These are phyloP conservation scores for Chrysopogon serrulatus DNA, from an alignment of 176 grass and related monocot genomes.

Conservation along the genomic window DNA sequence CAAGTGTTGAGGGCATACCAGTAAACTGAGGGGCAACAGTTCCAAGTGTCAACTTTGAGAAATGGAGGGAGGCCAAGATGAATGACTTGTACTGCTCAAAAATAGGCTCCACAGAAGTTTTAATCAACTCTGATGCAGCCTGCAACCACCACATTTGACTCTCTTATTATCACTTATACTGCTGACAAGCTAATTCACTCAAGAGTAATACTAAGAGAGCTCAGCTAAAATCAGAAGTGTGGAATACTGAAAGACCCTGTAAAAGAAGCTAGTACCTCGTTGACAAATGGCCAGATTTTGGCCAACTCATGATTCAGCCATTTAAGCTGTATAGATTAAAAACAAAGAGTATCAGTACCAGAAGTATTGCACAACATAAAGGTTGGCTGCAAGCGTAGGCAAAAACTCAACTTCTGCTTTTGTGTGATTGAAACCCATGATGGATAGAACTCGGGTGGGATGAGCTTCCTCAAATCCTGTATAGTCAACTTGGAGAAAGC, in stretches of 20 bases:
- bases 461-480: slow-evolving; percentile 71
- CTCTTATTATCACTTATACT: slow-evolving; percentile 13
- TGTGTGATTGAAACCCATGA: slow-evolving; percentile 92
- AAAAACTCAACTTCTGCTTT: slow-evolving; percentile 83
- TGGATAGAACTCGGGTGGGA: slow-evolving; percentile 79
- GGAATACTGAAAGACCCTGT: slow-evolving; percentile 14
- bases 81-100: slow-evolving; percentile 97
- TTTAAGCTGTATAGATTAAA: slow-evolving; percentile 65
- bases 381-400: not conserved
- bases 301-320: slow-evolving; percentile 85
- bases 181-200: slow-evolving; percentile 30
- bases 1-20: slow-evolving; percentile 37
- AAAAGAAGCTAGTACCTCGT: slow-evolving; percentile 56
- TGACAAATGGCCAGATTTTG: slow-evolving; percentile 93
- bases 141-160: slow-evolving; percentile 39
- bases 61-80: slow-evolving; percentile 77
- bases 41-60: slow-evolving; percentile 97
- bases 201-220: not conserved
- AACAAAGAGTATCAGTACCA: slow-evolving; percentile 34
- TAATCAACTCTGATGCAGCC: slow-evolving; percentile 97
- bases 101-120: slow-evolving; percentile 84
- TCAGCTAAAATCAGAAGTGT: slow-evolving; percentile 10
- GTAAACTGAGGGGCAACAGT: slow-evolving; percentile 98
- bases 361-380: not conserved
- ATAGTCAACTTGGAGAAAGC: slow-evolving; percentile 78